phyloP scores from a whole-genome alignment of 2,329 filamentous ascomycete species.

The Penicillium glabrum region DNA sequence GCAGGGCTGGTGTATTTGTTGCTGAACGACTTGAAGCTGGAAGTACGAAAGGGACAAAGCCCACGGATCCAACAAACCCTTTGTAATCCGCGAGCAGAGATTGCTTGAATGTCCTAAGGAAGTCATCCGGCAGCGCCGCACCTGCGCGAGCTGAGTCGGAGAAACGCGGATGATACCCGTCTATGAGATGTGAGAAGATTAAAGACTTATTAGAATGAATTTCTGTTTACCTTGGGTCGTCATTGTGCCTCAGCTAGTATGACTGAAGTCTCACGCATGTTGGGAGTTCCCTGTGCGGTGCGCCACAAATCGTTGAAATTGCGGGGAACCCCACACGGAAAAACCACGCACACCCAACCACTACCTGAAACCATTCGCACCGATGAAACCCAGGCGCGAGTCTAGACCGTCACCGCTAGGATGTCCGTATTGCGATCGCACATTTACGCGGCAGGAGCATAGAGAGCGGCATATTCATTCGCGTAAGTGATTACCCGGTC shows the following conservation, averaged over 20 bases:
- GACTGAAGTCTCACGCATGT: background rate
- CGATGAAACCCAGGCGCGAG: background rate
- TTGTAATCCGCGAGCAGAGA: background rate
- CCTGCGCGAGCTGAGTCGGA: background rate
- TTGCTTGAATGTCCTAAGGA: background rate
- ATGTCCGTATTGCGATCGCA: background rate
- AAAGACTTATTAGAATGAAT: fast-evolving
- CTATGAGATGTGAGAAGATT: background rate
- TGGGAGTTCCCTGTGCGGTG: background rate
- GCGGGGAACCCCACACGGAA: background rate
- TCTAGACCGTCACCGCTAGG: background rate
- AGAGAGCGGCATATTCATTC: background rate
- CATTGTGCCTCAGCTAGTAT: background rate
- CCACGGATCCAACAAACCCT: background rate
- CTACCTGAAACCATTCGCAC: background rate
- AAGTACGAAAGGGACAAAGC: background rate
- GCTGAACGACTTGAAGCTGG: background rate
- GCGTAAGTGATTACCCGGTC: background rate
- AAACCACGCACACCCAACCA: background rate
- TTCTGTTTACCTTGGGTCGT: background rate
- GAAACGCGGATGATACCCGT: background rate
- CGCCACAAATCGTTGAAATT: background rate
- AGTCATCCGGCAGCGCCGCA: background rate
- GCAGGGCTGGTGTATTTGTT: background rate
- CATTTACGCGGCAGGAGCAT: background rate